Conservation (phyloP, 257 asterid genomes). For the Handroanthus guayacan region DNA sequence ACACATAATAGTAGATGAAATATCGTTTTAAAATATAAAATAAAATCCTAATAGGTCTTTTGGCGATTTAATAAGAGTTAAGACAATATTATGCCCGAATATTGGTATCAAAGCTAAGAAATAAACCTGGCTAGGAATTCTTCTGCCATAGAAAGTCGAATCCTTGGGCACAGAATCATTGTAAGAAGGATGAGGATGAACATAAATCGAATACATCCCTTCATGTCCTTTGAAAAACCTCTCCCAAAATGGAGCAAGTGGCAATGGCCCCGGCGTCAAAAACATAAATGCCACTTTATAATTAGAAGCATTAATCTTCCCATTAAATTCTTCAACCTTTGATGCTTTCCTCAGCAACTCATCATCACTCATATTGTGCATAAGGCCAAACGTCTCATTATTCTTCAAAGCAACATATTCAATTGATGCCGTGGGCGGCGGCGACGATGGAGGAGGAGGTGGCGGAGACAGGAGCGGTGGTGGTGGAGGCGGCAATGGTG, state of each 20-base stretch:
- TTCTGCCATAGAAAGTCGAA: conserved; percentile 58
- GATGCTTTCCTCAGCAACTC: conserved; percentile 62
- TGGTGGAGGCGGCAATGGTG: neutral
- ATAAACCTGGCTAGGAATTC: conserved; percentile 69
- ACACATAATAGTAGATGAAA: too few relatives aligned
- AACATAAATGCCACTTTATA: conserved; percentile 72
- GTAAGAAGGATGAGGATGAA: conserved; percentile 68
- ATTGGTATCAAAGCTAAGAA: neutral
- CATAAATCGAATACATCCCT: conserved; percentile 59
- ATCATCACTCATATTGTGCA: conserved; percentile 67
- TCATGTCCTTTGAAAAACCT: conserved; percentile 59
- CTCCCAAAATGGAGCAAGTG: conserved; percentile 71
- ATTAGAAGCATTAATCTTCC: neutral
- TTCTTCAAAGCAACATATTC: neutral
- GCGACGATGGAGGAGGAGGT: neutral
- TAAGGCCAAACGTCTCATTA: conserved; percentile 6
- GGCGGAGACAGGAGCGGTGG: neutral
- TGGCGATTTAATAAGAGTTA: neutral
- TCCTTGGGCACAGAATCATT: conserved; percentile 47
- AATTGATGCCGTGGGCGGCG: neutral
- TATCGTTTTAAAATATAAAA: too few relatives aligned
- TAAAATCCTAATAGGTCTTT: neutral
- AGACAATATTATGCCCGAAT: neutral
- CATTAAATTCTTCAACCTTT: neutral
- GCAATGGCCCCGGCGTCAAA: conserved; percentile 72